Conservation (phyloP, 2,329 filamentous ascomycete species). For the Aureobasidium zeae region DNA sequence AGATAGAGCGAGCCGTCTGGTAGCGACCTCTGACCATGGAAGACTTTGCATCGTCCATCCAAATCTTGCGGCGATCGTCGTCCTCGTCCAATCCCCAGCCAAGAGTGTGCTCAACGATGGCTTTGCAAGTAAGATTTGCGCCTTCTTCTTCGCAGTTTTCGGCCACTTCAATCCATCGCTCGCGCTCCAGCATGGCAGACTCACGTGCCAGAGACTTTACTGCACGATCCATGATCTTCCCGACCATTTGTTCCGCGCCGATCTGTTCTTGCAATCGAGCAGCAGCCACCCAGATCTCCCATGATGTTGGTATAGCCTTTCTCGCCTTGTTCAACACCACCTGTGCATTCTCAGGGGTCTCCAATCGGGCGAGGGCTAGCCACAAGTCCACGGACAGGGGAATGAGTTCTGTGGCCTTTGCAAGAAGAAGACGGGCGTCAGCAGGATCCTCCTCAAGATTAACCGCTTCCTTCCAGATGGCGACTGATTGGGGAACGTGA, state of each 20-base stretch:
- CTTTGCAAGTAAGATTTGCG: slow-evolving; percentile 72
- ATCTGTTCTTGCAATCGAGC: slow-evolving; percentile 83
- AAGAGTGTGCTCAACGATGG: slow-evolving; percentile 85
- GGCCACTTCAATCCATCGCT: slow-evolving; percentile 93
- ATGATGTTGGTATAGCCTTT: slow-evolving; percentile 83
- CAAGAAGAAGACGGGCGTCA: slow-evolving; percentile 79
- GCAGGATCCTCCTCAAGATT: slow-evolving; percentile 86
- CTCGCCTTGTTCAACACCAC: slow-evolving; percentile 91
- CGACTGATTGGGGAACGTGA: slow-evolving; percentile 86
- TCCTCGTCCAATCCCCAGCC: slow-evolving; percentile 92
- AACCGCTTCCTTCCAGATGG: slow-evolving; percentile 96
- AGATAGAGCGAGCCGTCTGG: slow-evolving; percentile 87
- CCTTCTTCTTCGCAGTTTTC: slow-evolving; percentile 93
- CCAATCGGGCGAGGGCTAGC: slow-evolving; percentile 84
- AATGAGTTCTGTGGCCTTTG: slow-evolving; percentile 92
- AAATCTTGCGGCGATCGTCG: slow-evolving; percentile 89
- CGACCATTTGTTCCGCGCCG: slow-evolving; percentile 64
- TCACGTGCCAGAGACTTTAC: slow-evolving; percentile 81
- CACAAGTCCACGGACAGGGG: slow-evolving; percentile 89
- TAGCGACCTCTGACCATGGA: slow-evolving; percentile 75
- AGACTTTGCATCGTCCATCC: slow-evolving; percentile 83
- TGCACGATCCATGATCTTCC: slow-evolving; percentile 87
- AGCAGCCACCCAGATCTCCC: slow-evolving; percentile 95
- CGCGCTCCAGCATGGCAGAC: slow-evolving; percentile 91
- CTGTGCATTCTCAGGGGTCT: slow-evolving; percentile 84